Evolutionary conservation across 495 filamentous ascomycete species (phyloP).

Genomic region (Durotheca rogersii): DNA sequence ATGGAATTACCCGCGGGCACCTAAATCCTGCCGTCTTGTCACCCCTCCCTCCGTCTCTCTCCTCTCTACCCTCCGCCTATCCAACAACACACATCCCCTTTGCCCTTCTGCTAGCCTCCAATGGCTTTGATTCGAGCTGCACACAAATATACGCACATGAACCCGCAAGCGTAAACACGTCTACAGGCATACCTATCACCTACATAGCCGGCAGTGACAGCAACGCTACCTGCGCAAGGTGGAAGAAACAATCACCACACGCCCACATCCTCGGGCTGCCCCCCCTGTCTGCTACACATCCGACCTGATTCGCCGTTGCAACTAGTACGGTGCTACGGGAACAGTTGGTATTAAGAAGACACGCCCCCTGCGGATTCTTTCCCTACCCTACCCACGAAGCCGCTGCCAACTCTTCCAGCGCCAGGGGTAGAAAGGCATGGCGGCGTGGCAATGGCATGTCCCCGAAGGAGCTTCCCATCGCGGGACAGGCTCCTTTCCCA

Average conservation of each 20-base stretch:
- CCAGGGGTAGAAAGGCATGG: constrained; percentile 26
- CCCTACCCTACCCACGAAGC: constrained; percentile 24
- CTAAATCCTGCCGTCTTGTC: too few species aligned
- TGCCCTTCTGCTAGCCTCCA: too few species aligned
- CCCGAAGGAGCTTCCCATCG: constrained; percentile 25
- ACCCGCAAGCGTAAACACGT: neutral
- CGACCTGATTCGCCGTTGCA: constrained; percentile 21
- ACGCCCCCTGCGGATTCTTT: constrained; percentile 24
- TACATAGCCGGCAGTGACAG: neutral
- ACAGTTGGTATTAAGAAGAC: constrained; percentile 25
- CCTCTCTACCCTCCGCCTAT: neutral
- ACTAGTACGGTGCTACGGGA: constrained; percentile 12
- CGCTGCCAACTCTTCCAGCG: constrained; percentile 20
- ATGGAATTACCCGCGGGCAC: too few species aligned
- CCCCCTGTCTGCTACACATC: constrained; percentile 17
- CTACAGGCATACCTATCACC: neutral
- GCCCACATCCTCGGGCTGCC: too few species aligned
- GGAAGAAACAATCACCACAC: too few species aligned
- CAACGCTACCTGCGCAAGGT: neutral
- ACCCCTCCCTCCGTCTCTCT: too few species aligned
- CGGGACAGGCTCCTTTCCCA: constrained; percentile 24
- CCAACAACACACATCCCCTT: too few species aligned
- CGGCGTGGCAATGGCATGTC: constrained; percentile 30
- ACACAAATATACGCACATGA: neutral
- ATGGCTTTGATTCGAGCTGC: too few species aligned